Evolutionary conservation across 2,329 filamentous ascomycete genomes (phyloP), one percentile per base, ranked within the genome.

Genomic region (Gnomoniopsis smithogilvyi): DNA sequence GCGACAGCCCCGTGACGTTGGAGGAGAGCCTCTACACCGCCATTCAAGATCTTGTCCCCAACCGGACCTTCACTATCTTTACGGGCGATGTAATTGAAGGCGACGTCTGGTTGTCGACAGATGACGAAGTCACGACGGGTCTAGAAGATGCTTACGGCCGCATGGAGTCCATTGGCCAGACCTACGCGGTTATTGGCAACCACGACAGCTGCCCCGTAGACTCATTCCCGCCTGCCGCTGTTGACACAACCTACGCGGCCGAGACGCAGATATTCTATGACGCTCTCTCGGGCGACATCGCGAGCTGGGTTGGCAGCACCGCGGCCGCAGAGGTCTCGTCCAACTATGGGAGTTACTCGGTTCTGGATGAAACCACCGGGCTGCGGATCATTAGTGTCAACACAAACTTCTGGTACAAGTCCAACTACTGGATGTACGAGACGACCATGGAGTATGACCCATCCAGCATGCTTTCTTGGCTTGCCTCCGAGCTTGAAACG

Each of bases 71-170:
- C 60, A 72, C 77, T n/a, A 74, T 86, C 52, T 86, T 84, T 69
- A 86, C 83, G 0, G 84, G 84, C 6, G 83, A 86, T 61, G 76
- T 86, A 30, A 73, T 85, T 11, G 80, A 84, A 58, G 80, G 83
- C 58, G 76, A 74, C 2, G 66, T 80, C 51, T 81, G 79, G 79
- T 73, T 76, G 56, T 80, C 78, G 38, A 67, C 58, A n/a, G 63
- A 64, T 56, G 48, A 52, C 52, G 67, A 68, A 58, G 72, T 70
- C 55, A 65, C 63, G 6, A 51, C 64, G 64, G 65, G 64, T 45
- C 66, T 85, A 57, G 70, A 74, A 26, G 68, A 74, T 36, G 78
- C 80, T 4, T 84, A 83, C 64, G 64, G 65, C 3, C 71, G 73
- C 46, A 82, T 85, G 74, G 68, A 73, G 22, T 64, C 67, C 0